Percentiles rank a stretch among this genome's conserved stretches.
Evolutionary conservation across 2,329 filamentous ascomycete genomes (phyloP).

Genomic region (Botrytis sinoallii): DNA sequence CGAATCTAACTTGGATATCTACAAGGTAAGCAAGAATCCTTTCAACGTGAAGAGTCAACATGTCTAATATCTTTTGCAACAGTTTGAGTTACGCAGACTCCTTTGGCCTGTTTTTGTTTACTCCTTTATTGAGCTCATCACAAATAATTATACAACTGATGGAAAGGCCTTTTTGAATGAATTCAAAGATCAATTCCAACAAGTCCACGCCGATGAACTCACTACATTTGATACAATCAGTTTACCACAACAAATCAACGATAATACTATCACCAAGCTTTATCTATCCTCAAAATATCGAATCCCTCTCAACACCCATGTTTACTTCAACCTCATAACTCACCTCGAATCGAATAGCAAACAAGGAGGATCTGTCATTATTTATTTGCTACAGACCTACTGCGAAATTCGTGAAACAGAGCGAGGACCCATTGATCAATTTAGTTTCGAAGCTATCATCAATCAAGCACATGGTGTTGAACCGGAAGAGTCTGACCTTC

Average conservation of each 20-base stretch:
- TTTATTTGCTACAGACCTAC: constrained; percentile 64
- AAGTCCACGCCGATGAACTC: constrained; percentile 76
- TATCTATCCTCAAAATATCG: constrained; percentile 88
- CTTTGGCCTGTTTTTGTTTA: constrained; percentile 95
- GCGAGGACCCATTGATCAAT: constrained; percentile 61
- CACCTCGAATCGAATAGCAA: constrained; percentile 86
- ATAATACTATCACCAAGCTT: constrained; percentile 73
- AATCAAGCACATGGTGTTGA: constrained; percentile 55
- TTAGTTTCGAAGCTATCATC: constrained; percentile 59
- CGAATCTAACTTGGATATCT: constrained; percentile 87
- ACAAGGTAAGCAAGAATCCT: constrained; percentile 62
- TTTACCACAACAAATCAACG: constrained; percentile 72
- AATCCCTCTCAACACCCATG: constrained; percentile 81
- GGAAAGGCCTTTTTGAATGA: constrained; percentile 68
- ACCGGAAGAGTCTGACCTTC: constrained; percentile 57
- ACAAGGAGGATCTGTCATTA: constrained; percentile 74
- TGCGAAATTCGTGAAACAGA: constrained; percentile 58
- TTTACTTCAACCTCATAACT: constrained; percentile 78
- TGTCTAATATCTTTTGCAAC: constrained; percentile 10
- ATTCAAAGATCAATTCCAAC: constrained; percentile 69
- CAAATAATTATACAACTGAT: constrained; percentile 67
- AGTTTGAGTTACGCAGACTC: constrained; percentile 84
- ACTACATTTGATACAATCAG: constrained; percentile 70
- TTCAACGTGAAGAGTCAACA: too few relatives aligned
- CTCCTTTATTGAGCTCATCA: constrained; percentile 78